phyloP scores from a whole-genome alignment of 2,329 filamentous ascomycete genomes.

The Colletotrichum cereale region DNA sequence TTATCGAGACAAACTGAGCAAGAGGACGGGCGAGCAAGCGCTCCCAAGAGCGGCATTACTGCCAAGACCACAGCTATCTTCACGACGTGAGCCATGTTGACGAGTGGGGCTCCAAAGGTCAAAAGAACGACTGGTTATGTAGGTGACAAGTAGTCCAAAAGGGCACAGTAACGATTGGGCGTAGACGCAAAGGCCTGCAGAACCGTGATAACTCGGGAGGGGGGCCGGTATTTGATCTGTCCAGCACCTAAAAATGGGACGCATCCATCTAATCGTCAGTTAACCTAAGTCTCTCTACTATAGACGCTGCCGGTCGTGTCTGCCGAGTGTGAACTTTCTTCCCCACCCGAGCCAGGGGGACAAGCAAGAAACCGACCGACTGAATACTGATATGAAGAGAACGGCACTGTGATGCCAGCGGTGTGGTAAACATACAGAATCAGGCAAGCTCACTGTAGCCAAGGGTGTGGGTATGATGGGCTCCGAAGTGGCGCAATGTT shows the following conservation, averaged over 20 bases:
- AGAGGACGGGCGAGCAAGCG: constrained; percentile 31
- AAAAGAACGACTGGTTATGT: constrained; percentile 19
- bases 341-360: constrained; percentile 29
- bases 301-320: constrained; percentile 5
- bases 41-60: constrained; percentile 34
- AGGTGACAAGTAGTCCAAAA: constrained; percentile 33
- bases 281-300: not conserved
- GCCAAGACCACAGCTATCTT: constrained; percentile 34
- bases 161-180: constrained; percentile 18
- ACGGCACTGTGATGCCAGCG: not conserved
- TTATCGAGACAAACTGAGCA: constrained; percentile 12
- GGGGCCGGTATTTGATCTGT: constrained; percentile 17
- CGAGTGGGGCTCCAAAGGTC: not conserved
- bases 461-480: not conserved
- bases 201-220: constrained; percentile 22
- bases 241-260: constrained; percentile 2
- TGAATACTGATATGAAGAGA: constrained; percentile 15
- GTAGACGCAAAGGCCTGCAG: constrained; percentile 9
- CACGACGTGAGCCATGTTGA: constrained; percentile 23
- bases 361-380: not conserved
- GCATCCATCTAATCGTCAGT: constrained; percentile 14
- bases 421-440: not conserved
- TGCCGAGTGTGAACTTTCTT: constrained; percentile 20
- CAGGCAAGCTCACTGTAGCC: not conserved
- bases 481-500: constrained; percentile 15